These are phyloP conservation scores for Tephrocybe rancida DNA, from an alignment of 768 basidiomycete genomes.

Conservation along the genomic window DNA sequence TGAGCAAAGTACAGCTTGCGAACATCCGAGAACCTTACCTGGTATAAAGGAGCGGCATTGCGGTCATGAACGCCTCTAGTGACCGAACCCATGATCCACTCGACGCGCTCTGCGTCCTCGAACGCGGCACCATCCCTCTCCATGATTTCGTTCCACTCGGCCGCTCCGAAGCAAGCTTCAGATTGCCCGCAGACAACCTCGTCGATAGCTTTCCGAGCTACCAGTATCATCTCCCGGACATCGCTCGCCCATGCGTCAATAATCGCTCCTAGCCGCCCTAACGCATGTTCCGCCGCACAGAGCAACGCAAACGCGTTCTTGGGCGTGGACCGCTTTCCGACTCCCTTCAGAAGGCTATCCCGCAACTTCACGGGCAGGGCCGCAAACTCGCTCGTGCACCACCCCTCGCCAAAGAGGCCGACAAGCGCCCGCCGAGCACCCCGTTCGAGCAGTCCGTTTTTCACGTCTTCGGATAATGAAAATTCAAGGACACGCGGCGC, in stretches of 20 bases:
- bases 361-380: slow-evolving; percentile 64
- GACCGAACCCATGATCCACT: slow-evolving; percentile 71
- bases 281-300: slow-evolving; percentile 64
- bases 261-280: slow-evolving; percentile 51
- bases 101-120: slow-evolving; percentile 78
- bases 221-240: slow-evolving; percentile 66
- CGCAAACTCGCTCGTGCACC: slow-evolving; percentile 85
- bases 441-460: slow-evolving; percentile 68
- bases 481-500: slow-evolving; percentile 87
- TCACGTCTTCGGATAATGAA: slow-evolving; percentile 73
- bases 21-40: slow-evolving; percentile 43
- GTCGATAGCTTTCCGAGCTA: slow-evolving; percentile 63
- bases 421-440: slow-evolving; percentile 78
- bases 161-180: slow-evolving; percentile 64
- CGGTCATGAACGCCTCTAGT: slow-evolving; percentile 63
- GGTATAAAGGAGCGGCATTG: slow-evolving; percentile 74
- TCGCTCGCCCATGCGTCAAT: slow-evolving; percentile 76
- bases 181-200: slow-evolving; percentile 60
- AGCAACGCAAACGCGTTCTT: slow-evolving; percentile 70
- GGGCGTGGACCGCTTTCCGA: slow-evolving; percentile 69
- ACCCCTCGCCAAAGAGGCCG: slow-evolving; percentile 85
- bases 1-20: not conserved
- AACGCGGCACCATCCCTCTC: slow-evolving; percentile 73
- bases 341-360: slow-evolving; percentile 70
- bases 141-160: slow-evolving; percentile 78